Evolutionary conservation across 306 rosid genomes (phyloP).

Genomic region (Vicia villosa): DNA sequence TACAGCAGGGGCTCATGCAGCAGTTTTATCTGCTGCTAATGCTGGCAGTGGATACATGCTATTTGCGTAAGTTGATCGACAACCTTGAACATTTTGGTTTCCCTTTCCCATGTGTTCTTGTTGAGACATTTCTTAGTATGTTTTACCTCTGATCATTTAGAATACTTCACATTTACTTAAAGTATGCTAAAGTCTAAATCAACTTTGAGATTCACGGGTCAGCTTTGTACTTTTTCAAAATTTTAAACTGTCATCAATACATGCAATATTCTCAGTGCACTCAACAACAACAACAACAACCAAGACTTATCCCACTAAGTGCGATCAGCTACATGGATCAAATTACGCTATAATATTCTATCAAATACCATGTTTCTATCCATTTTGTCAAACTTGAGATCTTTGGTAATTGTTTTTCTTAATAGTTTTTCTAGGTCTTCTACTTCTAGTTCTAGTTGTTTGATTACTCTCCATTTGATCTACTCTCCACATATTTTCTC

Average conservation of each 20-base stretch:
- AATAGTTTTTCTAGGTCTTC: too few species aligned
- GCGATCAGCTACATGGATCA: too few species aligned
- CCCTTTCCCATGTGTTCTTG: neutral
- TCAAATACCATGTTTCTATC: too few species aligned
- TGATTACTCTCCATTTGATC: too few species aligned
- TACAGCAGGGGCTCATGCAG: constrained; percentile 64
- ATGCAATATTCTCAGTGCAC: constrained; percentile 5
- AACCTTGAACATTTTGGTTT: constrained; percentile 17
- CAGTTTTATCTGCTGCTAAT: constrained; percentile 70
- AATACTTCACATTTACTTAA: constrained; percentile 5
- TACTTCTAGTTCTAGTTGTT: too few species aligned
- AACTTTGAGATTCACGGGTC: neutral
- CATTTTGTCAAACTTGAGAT: too few species aligned
- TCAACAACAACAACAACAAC: too few species aligned
- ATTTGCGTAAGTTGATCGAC: constrained; percentile 67
- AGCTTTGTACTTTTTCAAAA: neutral
- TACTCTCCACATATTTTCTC: too few species aligned
- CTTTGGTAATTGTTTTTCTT: too few species aligned
- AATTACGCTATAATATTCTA: too few species aligned
- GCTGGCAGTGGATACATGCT: constrained; percentile 84
- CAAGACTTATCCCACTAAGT: too few species aligned
- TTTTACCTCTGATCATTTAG: constrained; percentile 6
- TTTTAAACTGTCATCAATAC: neutral
- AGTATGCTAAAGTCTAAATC: constrained; percentile 18
- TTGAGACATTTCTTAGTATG: neutral